Conservation (phyloP, 306 rosid species). For the Luffa aegyptiaca region DNA sequence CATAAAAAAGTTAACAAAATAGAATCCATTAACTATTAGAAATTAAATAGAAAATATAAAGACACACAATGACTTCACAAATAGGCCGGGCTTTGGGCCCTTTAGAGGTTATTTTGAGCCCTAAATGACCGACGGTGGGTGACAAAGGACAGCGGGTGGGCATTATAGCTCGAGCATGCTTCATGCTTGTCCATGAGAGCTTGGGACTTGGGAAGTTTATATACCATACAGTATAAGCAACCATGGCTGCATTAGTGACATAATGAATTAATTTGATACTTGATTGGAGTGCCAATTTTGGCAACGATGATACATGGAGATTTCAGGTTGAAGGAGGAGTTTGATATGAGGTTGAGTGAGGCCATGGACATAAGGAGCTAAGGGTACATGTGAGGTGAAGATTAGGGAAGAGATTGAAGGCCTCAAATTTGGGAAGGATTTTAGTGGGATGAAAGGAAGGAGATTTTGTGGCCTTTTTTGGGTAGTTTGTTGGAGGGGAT, state of each 20-base stretch:
- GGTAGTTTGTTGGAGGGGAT: conserved; percentile 44
- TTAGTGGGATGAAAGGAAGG: conserved; percentile 11
- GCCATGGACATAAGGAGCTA: conserved; percentile 39
- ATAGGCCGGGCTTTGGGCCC: no score
- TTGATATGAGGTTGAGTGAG: conserved; percentile 29
- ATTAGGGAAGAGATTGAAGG: conserved; percentile 37
- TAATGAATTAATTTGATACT: conserved; percentile 32
- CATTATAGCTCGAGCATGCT: no score
- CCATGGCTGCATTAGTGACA: conserved; percentile 27
- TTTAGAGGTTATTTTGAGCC: no score
- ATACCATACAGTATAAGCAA: conserved; percentile 24
- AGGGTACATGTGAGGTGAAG: conserved; percentile 29
- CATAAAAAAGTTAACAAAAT: no score
- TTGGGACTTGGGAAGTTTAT: no score
- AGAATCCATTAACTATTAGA: no score
- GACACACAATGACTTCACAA: no score
- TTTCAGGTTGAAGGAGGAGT: background rate
- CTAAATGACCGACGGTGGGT: no score
- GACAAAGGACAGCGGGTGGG: no score
- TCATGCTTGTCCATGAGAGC: no score
- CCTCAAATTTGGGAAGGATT: conserved; percentile 22
- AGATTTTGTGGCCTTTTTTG: conserved; percentile 33
- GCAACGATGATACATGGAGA: conserved; percentile 29
- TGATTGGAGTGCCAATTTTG: conserved; percentile 18
- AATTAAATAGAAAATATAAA: no score